Base-by-base conservation (phyloP, 108 stramenopile genomes). In the Fragilariopsis cylindrus region DNA sequence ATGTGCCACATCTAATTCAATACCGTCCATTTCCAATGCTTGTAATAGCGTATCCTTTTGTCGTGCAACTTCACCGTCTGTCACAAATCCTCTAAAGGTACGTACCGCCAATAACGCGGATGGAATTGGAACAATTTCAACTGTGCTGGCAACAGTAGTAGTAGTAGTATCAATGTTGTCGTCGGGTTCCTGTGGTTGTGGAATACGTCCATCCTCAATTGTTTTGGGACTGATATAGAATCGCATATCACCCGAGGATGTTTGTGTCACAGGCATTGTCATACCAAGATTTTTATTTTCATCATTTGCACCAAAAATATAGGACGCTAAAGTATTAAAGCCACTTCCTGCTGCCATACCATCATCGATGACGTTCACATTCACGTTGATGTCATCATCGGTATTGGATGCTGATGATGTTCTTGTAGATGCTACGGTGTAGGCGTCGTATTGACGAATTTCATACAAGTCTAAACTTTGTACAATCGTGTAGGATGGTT, bases 191-290 rank as follows among this genome's bases (percentile, higher is more conserved):
- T 65, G 48, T n/a, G 80, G 81, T 50, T 76, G 71, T 16, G 92
- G 90, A 53, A 84, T 65, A 18, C 50, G 44, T 71, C 78, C 72
- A 7, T 15, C 18, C 7, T 30, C 21, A 11, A 11, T 9, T n/a
- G 9, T 56, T 3, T 3, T 8, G 57, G 72, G 75, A 49, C 77
- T 83, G 56, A 94, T 64, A 69, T 87, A 94, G 79, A 93, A 94
- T 74, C 92, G 76, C 92, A 94, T 94, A 75, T 91, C 92, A n/a
- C 90, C 90, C 12, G 78, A 64, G 50, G 84, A 87, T 53, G 92
- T 94, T 13, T 90, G 91, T 48, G 90, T 89, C 11, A 98, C 96
- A 2, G 97, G 97, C 12, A 93, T 96, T 12, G 97, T 97, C 96
- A 97, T 96, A n/a, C 88, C 89, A 92, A 98, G 92, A 40, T 80